Conservation (phyloP, 495 filamentous ascomycete genomes). For the Hypoxylon lenormandii region DNA sequence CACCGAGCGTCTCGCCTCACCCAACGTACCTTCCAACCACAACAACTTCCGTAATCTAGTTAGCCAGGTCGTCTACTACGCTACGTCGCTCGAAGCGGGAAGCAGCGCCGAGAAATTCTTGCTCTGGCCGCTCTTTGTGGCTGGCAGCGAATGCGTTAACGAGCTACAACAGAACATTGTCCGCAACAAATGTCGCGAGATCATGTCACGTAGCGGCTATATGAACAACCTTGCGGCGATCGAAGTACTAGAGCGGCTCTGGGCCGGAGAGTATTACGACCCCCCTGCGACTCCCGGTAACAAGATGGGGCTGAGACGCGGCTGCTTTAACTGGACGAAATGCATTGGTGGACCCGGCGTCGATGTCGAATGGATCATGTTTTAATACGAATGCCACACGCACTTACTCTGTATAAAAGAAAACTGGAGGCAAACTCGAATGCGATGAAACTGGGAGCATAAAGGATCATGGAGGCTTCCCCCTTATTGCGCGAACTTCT, state of each 20-base stretch:
- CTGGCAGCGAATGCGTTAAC: constrained; percentile 88
- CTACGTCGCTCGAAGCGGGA: constrained; percentile 76
- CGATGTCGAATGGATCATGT: constrained; percentile 89
- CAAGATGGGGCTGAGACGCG: constrained; percentile 53
- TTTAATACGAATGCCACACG: constrained; percentile 59
- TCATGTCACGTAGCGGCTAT: constrained; percentile 88
- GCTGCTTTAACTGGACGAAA: constrained; percentile 78
- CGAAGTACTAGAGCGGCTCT: constrained; percentile 85
- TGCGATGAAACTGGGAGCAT: constrained; percentile 30
- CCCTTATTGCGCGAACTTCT: constrained; percentile 6
- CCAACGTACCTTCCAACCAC: constrained; percentile 76
- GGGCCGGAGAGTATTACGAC: constrained; percentile 69
- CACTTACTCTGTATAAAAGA: constrained; percentile 22
- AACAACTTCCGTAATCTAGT: constrained; percentile 87
- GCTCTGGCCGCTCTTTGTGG: constrained; percentile 93
- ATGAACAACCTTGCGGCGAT: constrained; percentile 90
- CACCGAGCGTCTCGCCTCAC: constrained; percentile 86
- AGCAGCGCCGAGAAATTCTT: constrained; percentile 82
- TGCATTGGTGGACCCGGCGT: constrained; percentile 74
- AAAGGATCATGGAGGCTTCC: constrained; percentile 38
- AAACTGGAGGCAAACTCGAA: constrained; percentile 30
- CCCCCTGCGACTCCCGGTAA: constrained; percentile 51
- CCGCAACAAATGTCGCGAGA: constrained; percentile 81
- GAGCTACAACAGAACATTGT: constrained; percentile 82
- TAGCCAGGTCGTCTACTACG: constrained; percentile 80